Percentiles rank a stretch among this genome's conserved stretches.
Evolutionary conservation across 495 filamentous ascomycete species (phyloP).

Genomic region (Neurospora sp.): DNA sequence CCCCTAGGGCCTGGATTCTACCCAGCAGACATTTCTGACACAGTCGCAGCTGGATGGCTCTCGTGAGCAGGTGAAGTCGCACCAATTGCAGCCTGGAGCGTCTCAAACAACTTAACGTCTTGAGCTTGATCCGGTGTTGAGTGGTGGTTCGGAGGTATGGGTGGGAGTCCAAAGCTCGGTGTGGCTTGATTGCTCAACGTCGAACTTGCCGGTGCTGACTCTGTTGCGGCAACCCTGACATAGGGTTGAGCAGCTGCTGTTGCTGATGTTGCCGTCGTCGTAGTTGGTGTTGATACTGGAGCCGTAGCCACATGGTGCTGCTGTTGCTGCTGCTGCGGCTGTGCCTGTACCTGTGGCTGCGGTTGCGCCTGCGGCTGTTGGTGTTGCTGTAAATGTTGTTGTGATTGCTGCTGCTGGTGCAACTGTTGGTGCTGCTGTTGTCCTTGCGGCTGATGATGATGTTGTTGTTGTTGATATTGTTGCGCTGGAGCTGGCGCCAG

Average conservation of each 20-base stretch:
- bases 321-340: constrained; percentile 1
- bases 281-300: not conserved
- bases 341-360: not conserved
- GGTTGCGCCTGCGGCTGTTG: constrained; percentile 1
- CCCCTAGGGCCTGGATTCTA: not conserved
- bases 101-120: constrained; percentile 15
- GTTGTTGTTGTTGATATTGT: constrained; percentile 7
- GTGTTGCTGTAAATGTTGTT: constrained; percentile 6
- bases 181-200: not conserved
- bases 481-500: not conserved
- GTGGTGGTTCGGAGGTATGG: constrained; percentile 19
- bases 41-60: not conserved
- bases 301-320: not conserved
- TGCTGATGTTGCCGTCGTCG: not conserved
- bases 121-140: constrained; percentile 19
- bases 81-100: constrained; percentile 15
- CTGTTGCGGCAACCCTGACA: not conserved
- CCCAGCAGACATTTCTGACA: not conserved
- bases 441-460: not conserved
- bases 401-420: constrained; percentile 1
- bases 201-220: not conserved
- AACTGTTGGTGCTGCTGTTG: constrained; percentile 1
- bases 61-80: constrained; percentile 2
- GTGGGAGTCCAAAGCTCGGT: constrained; percentile 2
- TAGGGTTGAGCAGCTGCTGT: not conserved